These are phyloP conservation scores for Pseudomicrostroma phylloplanum DNA, from an alignment of 1,284 basidiomycete genomes.

Conservation along the genomic window DNA sequence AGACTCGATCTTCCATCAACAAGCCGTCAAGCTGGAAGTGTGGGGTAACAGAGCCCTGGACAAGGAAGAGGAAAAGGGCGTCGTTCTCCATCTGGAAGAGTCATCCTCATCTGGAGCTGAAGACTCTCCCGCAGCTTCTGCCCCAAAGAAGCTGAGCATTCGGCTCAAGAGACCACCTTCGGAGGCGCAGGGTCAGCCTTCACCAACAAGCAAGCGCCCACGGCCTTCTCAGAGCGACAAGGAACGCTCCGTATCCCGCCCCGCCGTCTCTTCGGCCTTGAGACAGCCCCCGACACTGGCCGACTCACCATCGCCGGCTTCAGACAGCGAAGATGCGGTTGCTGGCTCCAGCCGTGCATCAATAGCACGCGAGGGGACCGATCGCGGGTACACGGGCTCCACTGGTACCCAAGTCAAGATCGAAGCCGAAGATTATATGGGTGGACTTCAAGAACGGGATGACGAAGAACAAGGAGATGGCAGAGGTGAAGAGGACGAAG, in stretches of 20 bases:
- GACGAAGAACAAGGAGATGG: not conserved
- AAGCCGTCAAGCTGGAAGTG: conserved; percentile 18
- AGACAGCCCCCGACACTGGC: not conserved
- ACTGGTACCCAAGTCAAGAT: not conserved
- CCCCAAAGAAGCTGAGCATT: too few species aligned
- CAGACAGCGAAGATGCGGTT: not conserved
- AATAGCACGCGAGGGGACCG: too few species aligned
- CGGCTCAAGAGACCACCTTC: too few species aligned
- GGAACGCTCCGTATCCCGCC: not conserved
- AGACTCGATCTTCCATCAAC: conserved; percentile 39
- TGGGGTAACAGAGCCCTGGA: too few species aligned
- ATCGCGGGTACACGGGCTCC: too few species aligned
- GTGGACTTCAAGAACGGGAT: not conserved
- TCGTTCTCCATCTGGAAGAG: too few species aligned
- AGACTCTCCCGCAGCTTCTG: too few species aligned
- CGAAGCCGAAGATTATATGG: not conserved
- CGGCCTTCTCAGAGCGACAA: too few species aligned
- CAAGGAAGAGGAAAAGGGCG: too few species aligned
- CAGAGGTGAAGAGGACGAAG: not conserved
- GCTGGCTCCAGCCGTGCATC: not conserved
- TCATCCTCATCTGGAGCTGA: too few species aligned
- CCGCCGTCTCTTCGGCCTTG: not conserved
- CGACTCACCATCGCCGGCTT: not conserved
- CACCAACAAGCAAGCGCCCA: too few species aligned
- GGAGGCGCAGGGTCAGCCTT: too few species aligned